Conservation (phyloP, 2,329 filamentous ascomycete species). For the Taxawa tesnikishii region DNA sequence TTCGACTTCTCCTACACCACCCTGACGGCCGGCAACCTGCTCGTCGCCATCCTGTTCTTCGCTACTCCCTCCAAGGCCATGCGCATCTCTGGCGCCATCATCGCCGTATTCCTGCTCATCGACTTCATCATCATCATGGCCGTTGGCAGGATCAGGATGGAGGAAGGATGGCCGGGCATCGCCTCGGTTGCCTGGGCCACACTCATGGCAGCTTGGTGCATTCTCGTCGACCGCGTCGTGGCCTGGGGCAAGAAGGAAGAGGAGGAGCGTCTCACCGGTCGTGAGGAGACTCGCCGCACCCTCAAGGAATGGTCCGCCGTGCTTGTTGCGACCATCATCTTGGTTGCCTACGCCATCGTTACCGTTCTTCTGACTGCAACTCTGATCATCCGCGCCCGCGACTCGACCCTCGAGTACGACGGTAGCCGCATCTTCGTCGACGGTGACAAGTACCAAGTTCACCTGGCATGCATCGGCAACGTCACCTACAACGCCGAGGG, state of each 20-base stretch:
- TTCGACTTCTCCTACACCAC: conserved; percentile 76
- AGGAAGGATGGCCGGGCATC: conserved; percentile 89
- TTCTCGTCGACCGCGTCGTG: conserved; percentile 70
- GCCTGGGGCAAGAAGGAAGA: conserved; percentile 88
- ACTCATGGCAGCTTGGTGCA: conserved; percentile 65
- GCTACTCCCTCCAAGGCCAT: conserved; percentile 68
- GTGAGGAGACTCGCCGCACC: conserved; percentile 72
- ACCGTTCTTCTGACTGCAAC: conserved; percentile 66
- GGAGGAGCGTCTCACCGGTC: conserved; percentile 82
- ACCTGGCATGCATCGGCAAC: conserved; percentile 76
- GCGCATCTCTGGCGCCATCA: conserved; percentile 57
- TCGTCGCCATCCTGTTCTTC: conserved; percentile 78
- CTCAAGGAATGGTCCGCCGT: conserved; percentile 77
- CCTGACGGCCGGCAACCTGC: conserved; percentile 61
- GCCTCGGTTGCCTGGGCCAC: conserved; percentile 74
- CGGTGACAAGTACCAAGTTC: conserved; percentile 71
- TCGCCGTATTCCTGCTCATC: conserved; percentile 55
- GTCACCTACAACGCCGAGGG: conserved; percentile 42
- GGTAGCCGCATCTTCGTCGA: conserved; percentile 74
- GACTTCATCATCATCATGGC: conserved; percentile 70
- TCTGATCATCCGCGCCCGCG: conserved; percentile 66
- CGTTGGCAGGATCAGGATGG: conserved; percentile 60
- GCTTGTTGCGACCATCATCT: conserved; percentile 57
- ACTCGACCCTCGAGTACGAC: conserved; percentile 59
- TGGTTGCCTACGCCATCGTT: conserved; percentile 56